Conservation (phyloP, 441 rosid species). For the Rhodomyrtus psidioides region DNA sequence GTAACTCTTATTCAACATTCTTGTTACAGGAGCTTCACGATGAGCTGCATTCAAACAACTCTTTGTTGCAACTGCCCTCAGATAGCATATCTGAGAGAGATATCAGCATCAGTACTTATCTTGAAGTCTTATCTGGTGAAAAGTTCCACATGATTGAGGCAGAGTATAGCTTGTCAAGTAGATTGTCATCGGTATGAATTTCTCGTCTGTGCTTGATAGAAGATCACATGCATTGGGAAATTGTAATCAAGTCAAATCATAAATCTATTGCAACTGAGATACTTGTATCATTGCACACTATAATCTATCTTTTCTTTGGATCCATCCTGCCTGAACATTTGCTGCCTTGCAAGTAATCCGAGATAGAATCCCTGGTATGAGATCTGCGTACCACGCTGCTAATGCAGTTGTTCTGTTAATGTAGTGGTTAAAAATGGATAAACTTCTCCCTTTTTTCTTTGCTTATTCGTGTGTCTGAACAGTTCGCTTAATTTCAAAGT, state of each 20-base stretch:
- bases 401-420: not conserved
- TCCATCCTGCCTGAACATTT: not conserved
- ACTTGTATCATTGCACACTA: not conserved
- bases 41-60: constrained; percentile 20
- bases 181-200: constrained; percentile 34
- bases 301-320: not conserved
- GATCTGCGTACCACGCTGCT: not conserved
- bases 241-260: not conserved
- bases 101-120: constrained; percentile 19
- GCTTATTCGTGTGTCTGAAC: not conserved
- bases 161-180: constrained; percentile 41
- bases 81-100: constrained; percentile 13
- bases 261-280: not conserved
- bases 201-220: not conserved
- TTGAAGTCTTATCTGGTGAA: constrained; percentile 34
- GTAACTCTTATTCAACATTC: not conserved
- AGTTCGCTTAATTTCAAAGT: not conserved
- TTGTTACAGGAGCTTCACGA: constrained; percentile 34
- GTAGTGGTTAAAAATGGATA: not conserved
- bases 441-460: not conserved
- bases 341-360: not conserved
- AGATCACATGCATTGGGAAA: not conserved
- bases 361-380: not conserved
- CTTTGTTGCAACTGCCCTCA: constrained; percentile 15
- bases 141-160: constrained; percentile 38